Conservation (phyloP, 805 yeast genomes). For the Blastobotrys americana region DNA sequence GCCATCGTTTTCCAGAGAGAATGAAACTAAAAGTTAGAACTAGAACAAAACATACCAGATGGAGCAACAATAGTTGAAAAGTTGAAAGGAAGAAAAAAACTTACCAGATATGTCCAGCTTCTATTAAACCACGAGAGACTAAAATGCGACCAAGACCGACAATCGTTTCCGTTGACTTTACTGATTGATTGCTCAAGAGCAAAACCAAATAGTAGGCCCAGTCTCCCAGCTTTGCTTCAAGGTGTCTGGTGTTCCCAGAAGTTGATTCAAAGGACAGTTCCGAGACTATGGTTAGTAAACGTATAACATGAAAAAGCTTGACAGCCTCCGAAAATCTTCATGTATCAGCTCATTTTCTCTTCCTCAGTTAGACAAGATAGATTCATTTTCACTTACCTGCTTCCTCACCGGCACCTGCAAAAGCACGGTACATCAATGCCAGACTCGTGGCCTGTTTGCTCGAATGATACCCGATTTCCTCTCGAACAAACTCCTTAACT, state of each 20-base stretch:
- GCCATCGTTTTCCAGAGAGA: constrained; percentile 25
- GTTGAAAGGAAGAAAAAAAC: constrained; percentile 4
- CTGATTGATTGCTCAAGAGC: constrained; percentile 26
- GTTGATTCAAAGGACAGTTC: too few relatives aligned
- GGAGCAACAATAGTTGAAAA: constrained; percentile 7
- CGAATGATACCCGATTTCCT: constrained; percentile 36
- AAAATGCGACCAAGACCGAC: constrained; percentile 33
- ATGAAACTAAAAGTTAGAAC: constrained; percentile 14
- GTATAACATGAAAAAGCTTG: background rate
- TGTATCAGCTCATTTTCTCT: too few relatives aligned
- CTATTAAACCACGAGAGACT: constrained; percentile 31
- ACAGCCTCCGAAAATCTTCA: constrained; percentile 1
- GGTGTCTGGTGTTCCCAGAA: too few relatives aligned
- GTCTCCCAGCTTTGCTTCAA: constrained; percentile 12
- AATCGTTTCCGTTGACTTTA: constrained; percentile 27
- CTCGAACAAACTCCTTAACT: constrained; percentile 50
- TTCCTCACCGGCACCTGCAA: constrained; percentile 51
- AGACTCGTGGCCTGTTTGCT: constrained; percentile 35
- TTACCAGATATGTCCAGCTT: constrained; percentile 37
- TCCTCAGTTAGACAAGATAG: constrained; percentile 11
- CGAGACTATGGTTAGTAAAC: constrained; percentile 5
- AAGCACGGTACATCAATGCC: constrained; percentile 54
- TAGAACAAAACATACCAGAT: constrained; percentile 2
- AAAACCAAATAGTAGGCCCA: constrained; percentile 31
- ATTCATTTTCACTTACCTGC: constrained; percentile 32